Conservation (phyloP, 371 early-diverging fungal species). For the Mucor circinelloides region DNA sequence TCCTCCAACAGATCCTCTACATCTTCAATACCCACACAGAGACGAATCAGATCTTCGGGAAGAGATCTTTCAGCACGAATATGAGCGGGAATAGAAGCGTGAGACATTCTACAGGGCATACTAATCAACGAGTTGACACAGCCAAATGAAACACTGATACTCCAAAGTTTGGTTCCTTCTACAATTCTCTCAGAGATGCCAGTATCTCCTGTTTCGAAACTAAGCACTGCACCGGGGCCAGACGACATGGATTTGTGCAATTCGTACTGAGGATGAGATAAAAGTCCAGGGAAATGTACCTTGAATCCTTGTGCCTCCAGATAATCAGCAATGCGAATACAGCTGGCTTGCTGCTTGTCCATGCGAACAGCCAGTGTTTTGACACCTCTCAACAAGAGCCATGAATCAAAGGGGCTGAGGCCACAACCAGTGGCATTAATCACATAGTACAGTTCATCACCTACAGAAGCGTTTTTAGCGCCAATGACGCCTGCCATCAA, state of each 20-base stretch:
- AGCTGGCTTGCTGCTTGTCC: slow-evolving; percentile 82
- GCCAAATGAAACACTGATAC: slow-evolving; percentile 94
- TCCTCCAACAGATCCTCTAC: slow-evolving; percentile 90
- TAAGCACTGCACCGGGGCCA: slow-evolving; percentile 94
- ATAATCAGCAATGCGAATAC: slow-evolving; percentile 76
- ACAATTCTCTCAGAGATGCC: slow-evolving; percentile 83
- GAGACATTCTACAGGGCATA: slow-evolving; percentile 98
- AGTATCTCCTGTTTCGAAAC: slow-evolving; percentile 90
- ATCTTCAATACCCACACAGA: slow-evolving; percentile 98
- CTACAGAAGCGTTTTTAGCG: slow-evolving; percentile 66
- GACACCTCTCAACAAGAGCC: slow-evolving; percentile 85
- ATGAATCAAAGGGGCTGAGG: slow-evolving; percentile 86
- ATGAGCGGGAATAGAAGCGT: slow-evolving; percentile 93
- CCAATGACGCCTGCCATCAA: slow-evolving; percentile 91
- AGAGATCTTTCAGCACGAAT: slow-evolving; percentile 83
- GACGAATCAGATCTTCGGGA: slow-evolving; percentile 93
- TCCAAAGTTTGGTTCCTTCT: slow-evolving; percentile 83
- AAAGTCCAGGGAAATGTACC: slow-evolving; percentile 89
- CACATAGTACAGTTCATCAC: slow-evolving; percentile 80
- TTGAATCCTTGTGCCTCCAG: slow-evolving; percentile 78
- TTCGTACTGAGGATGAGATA: slow-evolving; percentile 86
- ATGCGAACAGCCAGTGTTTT: slow-evolving; percentile 90
- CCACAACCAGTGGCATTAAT: slow-evolving; percentile 94
- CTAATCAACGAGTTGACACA: slow-evolving; percentile 96
- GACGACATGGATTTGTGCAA: slow-evolving; percentile 76